These are phyloP conservation scores for Sporothrix luriei DNA, from an alignment of 2,329 filamentous ascomycete genomes.

Conservation along the genomic window DNA sequence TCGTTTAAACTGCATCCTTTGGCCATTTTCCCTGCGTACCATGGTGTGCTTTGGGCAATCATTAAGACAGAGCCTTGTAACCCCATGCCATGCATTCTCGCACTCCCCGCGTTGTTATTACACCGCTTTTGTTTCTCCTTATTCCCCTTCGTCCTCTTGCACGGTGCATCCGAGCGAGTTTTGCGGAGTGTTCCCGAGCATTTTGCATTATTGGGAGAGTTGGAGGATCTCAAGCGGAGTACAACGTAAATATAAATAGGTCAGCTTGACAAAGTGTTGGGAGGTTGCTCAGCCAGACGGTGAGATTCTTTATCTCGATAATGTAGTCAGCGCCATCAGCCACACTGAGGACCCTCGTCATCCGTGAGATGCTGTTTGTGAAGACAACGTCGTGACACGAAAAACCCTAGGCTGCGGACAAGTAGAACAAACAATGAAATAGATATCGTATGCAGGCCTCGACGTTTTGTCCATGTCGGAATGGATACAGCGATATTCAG, in stretches of 20 bases:
- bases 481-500: neutral
- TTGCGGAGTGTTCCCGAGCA: no score
- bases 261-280: neutral
- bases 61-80: neutral
- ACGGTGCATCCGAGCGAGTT: neutral
- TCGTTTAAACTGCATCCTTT: neutral
- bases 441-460: no score
- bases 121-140: no score
- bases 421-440: neutral
- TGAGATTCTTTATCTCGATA: no score
- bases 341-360: no score
- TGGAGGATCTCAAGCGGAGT: neutral
- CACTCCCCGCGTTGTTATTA: neutral
- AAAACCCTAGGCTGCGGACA: neutral
- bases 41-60: neutral
- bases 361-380: neutral
- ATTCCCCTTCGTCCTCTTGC: neutral
- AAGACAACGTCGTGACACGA: neutral
- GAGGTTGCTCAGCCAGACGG: neutral
- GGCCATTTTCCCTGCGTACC: neutral
- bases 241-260: neutral
- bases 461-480: no score
- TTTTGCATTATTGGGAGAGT: neutral
- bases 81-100: neutral
- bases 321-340: no score